A percentile compares a stretch with the other conserved stretches of the same genome.
These are phyloP conservation scores for Solanum hybrid DNA, from an alignment of 305 asterid species.

Conservation along the genomic window DNA sequence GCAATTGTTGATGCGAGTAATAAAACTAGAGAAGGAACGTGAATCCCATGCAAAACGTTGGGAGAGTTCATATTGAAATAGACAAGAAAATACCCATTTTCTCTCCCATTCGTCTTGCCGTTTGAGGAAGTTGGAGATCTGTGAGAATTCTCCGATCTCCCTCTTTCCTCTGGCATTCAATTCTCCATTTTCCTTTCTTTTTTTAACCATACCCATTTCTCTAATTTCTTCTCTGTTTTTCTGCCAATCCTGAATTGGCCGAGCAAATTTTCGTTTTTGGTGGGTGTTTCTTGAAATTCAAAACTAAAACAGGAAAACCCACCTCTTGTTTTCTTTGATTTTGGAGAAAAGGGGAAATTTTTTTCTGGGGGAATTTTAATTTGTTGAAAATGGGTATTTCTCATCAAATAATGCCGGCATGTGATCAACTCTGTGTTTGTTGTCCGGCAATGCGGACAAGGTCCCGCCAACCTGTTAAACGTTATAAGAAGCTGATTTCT, in stretches of 20 bases:
- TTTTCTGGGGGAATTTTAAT: not conserved
- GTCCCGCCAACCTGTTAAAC: constrained; percentile 84
- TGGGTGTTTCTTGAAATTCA: not conserved
- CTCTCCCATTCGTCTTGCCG: constrained; percentile 5
- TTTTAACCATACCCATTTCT: not conserved
- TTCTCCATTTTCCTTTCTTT: not conserved
- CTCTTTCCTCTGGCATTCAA: constrained; percentile 7
- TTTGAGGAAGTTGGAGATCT: constrained; percentile 40
- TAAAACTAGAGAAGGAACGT: constrained; percentile 2
- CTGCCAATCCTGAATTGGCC: not conserved
- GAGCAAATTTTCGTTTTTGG: not conserved
- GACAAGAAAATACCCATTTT: not conserved
- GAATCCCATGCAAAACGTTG: constrained; percentile 6
- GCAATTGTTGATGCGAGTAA: not conserved
- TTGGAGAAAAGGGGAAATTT: not conserved
- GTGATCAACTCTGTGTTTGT: constrained; percentile 57
- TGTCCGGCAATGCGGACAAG: constrained; percentile 76
- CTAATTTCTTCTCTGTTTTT: not conserved
- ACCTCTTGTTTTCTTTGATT: not conserved
- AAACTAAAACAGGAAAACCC: not conserved
- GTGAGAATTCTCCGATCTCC: constrained; percentile 10
- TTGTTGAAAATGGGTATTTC: constrained; percentile 43
- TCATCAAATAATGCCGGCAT: constrained; percentile 51
- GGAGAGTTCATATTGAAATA: not conserved
- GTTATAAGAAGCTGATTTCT: constrained; percentile 59